phyloP scores from a whole-genome alignment of 2,329 filamentous ascomycete genomes.

The Fusarium nisikadoi region DNA sequence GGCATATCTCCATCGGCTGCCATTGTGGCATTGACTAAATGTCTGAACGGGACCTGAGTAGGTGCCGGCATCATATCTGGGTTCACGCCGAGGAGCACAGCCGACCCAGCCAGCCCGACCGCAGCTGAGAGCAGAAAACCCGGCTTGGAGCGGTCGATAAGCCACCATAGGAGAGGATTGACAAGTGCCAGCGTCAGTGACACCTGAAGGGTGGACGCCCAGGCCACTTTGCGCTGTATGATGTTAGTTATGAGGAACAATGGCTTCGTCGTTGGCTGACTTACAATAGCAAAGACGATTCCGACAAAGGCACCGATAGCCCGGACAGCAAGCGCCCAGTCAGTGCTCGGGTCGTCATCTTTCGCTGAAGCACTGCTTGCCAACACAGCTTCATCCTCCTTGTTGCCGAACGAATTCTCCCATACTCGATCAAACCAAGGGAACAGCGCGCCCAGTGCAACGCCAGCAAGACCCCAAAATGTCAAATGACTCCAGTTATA shows the following conservation, averaged over 20 bases:
- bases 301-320: slow-evolving; percentile 70
- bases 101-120: slow-evolving; percentile 79
- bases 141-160: slow-evolving; percentile 88
- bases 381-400: slow-evolving; percentile 45
- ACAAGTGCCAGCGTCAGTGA: slow-evolving; percentile 88
- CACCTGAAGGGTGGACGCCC: slow-evolving; percentile 94
- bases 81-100: slow-evolving; percentile 77
- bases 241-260: slow-evolving; percentile 24
- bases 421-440: slow-evolving; percentile 86
- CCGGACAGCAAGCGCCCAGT: slow-evolving; percentile 76
- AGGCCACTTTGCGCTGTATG: slow-evolving; percentile 82
- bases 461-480: slow-evolving; percentile 85
- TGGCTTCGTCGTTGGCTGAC: slow-evolving; percentile 48
- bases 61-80: slow-evolving; percentile 82
- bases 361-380: slow-evolving; percentile 45
- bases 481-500: slow-evolving; percentile 74
- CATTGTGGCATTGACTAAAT: slow-evolving; percentile 25
- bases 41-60: slow-evolving; percentile 50
- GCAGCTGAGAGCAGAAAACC: slow-evolving; percentile 83
- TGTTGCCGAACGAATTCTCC: slow-evolving; percentile 62
- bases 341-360: slow-evolving; percentile 60
- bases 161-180: slow-evolving; percentile 95
- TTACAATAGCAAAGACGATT: slow-evolving; percentile 78
- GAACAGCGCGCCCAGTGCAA: slow-evolving; percentile 80
- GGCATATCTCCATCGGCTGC: slow-evolving; percentile 23